Evolutionary conservation across 768 basidiomycete species (phyloP), one percentile per base, ranked within the genome.

Genomic region (Daedaleopsis nitida): DNA sequence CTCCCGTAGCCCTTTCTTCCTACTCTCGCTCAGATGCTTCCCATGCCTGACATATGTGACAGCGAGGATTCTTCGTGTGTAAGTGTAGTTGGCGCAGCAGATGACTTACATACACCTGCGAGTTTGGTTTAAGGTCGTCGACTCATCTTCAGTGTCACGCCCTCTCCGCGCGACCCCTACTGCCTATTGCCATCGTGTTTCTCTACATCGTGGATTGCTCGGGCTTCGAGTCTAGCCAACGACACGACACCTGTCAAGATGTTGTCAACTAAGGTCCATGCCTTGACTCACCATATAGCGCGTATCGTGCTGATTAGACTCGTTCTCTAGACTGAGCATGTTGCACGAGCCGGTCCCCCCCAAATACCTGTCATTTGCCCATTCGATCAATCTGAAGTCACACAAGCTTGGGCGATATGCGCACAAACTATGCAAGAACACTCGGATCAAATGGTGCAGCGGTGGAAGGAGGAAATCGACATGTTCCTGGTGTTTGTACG

Each of bases 391-490:
- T 9, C 19, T 21, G 47, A 49, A 21, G 24, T 27, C 7, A 13
- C 47, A 11, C 19, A 37, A 14, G 59, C 59, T n/a, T 61, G 59
- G 63, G 24, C 47, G 6, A 65, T 13, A 16, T 65, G 63, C 35
- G 56, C 56, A 1, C 37, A 61, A 39, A 52, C n/a, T 21, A 24
- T 65, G 35, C 35, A 52, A 52, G 49, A 50, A 44, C 53, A 65
- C 17, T 54, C 52, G 19, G 63, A 60, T 14, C 47, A 16, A 19
- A 44, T 47, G 9, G 49, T 64, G 9, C 13, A 59, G 45, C 44
- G 47, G 13, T 64, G 65, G 63, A 64, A 66, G 19, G 55, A 61
- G 32, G 58, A 60, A 16, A 64, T 66, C 7, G 63, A 66, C 47
- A 61, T 59, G 27, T 38, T 64, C 14, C 52, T 66, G 9, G 59